Evolutionary conservation across 2,329 filamentous ascomycete species (phyloP).

Genomic region (Colletotrichum eleusines): DNA sequence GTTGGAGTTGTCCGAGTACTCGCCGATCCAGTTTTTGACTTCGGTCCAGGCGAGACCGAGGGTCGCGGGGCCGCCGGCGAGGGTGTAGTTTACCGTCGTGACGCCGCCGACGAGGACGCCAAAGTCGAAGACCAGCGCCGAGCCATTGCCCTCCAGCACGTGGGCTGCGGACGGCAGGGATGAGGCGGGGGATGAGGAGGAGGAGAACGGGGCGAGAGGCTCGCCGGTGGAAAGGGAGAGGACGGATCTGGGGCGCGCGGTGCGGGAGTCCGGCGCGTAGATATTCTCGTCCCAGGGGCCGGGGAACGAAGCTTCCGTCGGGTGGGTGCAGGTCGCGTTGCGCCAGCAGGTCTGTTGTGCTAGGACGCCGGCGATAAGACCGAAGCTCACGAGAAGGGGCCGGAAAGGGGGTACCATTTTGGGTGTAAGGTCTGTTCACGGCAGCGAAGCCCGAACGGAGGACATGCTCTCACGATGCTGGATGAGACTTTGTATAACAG

Average conservation of each 20-base stretch:
- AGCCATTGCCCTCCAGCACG: slow-evolving; percentile 57
- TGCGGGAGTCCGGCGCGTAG: slow-evolving; percentile 65
- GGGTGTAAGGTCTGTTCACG: background rate
- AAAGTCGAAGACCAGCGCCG: slow-evolving; percentile 69
- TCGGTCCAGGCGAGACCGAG: slow-evolving; percentile 63
- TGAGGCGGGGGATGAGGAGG: slow-evolving; percentile 39
- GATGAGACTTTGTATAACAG: background rate
- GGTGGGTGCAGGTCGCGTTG: slow-evolving; percentile 64
- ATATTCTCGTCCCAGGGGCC: slow-evolving; percentile 71
- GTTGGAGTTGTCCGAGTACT: slow-evolving; percentile 62
- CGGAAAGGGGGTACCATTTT: slow-evolving; percentile 15
- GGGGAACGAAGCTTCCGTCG: slow-evolving; percentile 62
- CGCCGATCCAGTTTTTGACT: slow-evolving; percentile 60
- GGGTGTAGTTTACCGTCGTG: slow-evolving; percentile 62
- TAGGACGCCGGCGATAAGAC: slow-evolving; percentile 1
- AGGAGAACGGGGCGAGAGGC: slow-evolving; percentile 49
- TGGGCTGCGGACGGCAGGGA: slow-evolving; percentile 1
- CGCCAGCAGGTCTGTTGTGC: slow-evolving; percentile 63
- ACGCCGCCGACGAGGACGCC: slow-evolving; percentile 70
- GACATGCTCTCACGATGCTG: no score
- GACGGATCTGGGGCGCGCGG: slow-evolving; percentile 59
- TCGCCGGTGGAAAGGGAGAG: slow-evolving; percentile 52
- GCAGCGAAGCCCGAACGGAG: background rate
- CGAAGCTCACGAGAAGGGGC: slow-evolving; percentile 46
- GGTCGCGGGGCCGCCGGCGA: slow-evolving; percentile 51